These are phyloP conservation scores for Cyclostephanos tholiformis DNA, from an alignment of 108 stramenopile species.

Conservation along the genomic window DNA sequence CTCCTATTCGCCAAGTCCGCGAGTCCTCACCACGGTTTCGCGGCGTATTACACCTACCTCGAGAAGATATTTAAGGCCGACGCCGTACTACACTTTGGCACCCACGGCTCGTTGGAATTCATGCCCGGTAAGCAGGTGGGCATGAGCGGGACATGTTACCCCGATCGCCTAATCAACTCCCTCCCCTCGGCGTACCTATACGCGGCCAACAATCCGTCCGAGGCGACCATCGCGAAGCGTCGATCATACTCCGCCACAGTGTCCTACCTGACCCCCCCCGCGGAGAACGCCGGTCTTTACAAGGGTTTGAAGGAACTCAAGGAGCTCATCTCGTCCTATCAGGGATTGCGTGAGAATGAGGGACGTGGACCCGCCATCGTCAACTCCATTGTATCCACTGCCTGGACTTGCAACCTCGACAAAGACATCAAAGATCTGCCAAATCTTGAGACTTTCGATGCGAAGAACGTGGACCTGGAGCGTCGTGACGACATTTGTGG, in stretches of 20 bases:
- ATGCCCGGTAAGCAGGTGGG: constrained; percentile 99
- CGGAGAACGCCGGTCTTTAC: constrained; percentile 97
- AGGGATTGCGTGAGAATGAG: constrained; percentile 93
- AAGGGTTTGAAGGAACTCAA: constrained; percentile 97
- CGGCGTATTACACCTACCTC: constrained; percentile 97
- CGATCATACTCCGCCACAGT: constrained; percentile 95
- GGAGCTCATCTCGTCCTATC: constrained; percentile 94
- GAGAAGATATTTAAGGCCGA: constrained; percentile 96
- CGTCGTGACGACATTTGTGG: constrained; percentile 87
- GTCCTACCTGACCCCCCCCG: constrained; percentile 96
- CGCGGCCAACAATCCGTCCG: constrained; percentile 98
- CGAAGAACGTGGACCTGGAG: constrained; percentile 79
- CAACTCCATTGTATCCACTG: constrained; percentile 93
- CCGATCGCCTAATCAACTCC: constrained; percentile 95
- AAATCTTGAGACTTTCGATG: constrained; percentile 77
- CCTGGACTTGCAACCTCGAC: constrained; percentile 94
- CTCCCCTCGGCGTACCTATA: constrained; percentile 95
- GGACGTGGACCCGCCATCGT: constrained; percentile 94
- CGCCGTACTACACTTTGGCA: constrained; percentile 97
- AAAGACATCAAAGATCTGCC: constrained; percentile 94
- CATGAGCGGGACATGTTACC: constrained; percentile 98
- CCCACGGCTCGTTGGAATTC: constrained; percentile 95
- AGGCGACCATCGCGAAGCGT: constrained; percentile 97
- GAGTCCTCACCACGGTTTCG: constrained; percentile 97
- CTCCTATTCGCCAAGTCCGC: constrained; percentile 95